Conservation (phyloP, 2,329 filamentous ascomycete genomes). For the Cryphonectria japonica region DNA sequence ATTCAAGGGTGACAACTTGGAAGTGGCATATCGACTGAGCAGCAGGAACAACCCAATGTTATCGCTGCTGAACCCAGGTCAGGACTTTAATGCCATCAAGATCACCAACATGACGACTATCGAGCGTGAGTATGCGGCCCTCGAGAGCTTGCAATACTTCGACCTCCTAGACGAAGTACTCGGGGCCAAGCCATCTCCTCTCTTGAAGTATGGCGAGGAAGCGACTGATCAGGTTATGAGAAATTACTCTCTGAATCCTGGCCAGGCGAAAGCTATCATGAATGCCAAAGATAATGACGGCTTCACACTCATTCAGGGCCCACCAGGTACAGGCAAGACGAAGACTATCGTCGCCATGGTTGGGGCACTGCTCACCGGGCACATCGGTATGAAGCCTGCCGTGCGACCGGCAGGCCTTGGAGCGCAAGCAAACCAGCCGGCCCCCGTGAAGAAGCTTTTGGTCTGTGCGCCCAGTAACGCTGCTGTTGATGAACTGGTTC, state of each 20-base stretch:
- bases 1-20: constrained; percentile 78
- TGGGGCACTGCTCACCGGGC: constrained; percentile 75
- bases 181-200: constrained; percentile 84
- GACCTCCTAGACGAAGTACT: constrained; percentile 90
- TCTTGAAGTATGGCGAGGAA: constrained; percentile 78
- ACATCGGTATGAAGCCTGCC: constrained; percentile 46
- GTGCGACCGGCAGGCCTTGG: constrained; percentile 45
- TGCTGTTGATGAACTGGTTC: constrained; percentile 92
- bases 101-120: constrained; percentile 93
- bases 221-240: constrained; percentile 69
- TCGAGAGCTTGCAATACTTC: constrained; percentile 92
- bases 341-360: constrained; percentile 98
- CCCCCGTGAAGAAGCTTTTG: constrained; percentile 76
- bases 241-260: constrained; percentile 83
- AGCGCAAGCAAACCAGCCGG: constrained; percentile 36
- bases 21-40: constrained; percentile 85
- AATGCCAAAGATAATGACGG: constrained; percentile 95
- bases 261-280: constrained; percentile 88
- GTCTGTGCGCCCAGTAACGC: constrained; percentile 99
- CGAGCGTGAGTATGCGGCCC: constrained; percentile 90
- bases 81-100: constrained; percentile 74
- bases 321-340: constrained; percentile 95
- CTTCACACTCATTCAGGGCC: constrained; percentile 94
- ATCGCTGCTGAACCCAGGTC: constrained; percentile 68
- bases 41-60: constrained; percentile 66